These are phyloP conservation scores for Marchantia polymorpha DNA, from an alignment of 225 moss, liverwort and hornwort species.

Conservation along the genomic window DNA sequence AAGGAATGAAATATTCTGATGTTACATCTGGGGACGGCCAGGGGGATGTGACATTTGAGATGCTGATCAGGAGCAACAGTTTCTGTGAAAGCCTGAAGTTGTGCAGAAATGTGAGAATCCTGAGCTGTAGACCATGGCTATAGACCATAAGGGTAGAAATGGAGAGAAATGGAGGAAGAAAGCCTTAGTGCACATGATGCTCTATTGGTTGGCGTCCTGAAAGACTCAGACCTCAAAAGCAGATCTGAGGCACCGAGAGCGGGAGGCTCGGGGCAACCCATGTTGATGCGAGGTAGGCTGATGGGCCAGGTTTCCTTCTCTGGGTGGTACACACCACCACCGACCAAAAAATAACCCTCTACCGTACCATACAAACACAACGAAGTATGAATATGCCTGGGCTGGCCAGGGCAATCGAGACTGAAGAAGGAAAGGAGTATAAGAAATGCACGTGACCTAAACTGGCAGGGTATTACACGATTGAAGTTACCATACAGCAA, in stretches of 20 bases:
- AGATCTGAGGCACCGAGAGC: conserved; percentile 1
- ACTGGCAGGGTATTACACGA: conserved; percentile 6
- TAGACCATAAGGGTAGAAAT: background rate
- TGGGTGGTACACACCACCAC: background rate
- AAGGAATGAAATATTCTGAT: no score
- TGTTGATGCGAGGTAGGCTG: conserved; percentile 19
- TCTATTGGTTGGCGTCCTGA: conserved; percentile 14
- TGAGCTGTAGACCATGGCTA: background rate
- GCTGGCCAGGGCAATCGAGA: conserved; percentile 8
- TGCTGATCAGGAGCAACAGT: background rate
- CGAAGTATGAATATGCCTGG: conserved; percentile 13
- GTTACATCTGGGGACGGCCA: no score
- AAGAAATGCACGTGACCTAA: conserved; percentile 6
- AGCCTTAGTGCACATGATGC: background rate
- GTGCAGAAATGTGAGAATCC: no score
- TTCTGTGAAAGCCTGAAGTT: no score
- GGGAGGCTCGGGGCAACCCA: conserved; percentile 16
- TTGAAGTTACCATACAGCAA: background rate
- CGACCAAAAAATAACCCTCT: background rate
- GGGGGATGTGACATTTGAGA: no score
- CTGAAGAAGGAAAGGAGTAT: conserved; percentile 7
- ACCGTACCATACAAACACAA: background rate
- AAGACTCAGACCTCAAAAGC: conserved; percentile 7
- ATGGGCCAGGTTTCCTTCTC: conserved; percentile 16
- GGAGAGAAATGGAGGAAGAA: background rate